phyloP scores from a whole-genome alignment of 1,284 basidiomycete genomes.

The Melampsora americana region DNA sequence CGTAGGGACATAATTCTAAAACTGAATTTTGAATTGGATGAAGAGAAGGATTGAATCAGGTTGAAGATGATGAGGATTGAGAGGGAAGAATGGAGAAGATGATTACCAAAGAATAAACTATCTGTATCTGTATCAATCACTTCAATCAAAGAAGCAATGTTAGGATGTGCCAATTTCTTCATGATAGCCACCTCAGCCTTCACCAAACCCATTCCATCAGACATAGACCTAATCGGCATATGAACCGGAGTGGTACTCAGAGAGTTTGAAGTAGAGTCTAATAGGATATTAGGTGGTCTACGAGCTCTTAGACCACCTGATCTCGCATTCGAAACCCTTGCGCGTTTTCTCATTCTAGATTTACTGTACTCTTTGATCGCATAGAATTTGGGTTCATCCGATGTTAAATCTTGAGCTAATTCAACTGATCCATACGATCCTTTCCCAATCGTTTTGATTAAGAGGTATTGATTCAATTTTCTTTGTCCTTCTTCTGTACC shows the following conservation, averaged over 20 bases:
- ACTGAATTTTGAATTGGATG: neutral
- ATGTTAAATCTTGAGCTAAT: constrained; percentile 11
- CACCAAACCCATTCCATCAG: constrained; percentile 23
- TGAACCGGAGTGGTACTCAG: neutral
- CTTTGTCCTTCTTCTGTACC: constrained; percentile 13
- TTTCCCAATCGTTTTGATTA: constrained; percentile 21
- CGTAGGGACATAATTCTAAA: constrained; percentile 29
- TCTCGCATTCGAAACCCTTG: constrained; percentile 3
- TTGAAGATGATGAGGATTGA: neutral
- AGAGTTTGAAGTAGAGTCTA: too few relatives aligned
- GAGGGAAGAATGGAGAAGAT: neutral
- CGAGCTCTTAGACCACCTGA: neutral
- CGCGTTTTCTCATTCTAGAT: constrained; percentile 4
- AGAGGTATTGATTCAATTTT: constrained; percentile 15
- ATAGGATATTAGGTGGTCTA: neutral
- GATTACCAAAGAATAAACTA: constrained; percentile 33
- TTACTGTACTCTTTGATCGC: constrained; percentile 37
- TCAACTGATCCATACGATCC: constrained; percentile 29
- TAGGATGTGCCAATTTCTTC: constrained; percentile 33
- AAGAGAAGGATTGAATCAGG: neutral
- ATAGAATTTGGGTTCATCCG: neutral
- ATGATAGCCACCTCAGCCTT: constrained; percentile 34
- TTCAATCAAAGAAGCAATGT: constrained; percentile 26
- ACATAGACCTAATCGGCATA: neutral
- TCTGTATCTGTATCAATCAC: constrained; percentile 29